Conservation (phyloP, 306 rosid species). For the Glycine latifolia region DNA sequence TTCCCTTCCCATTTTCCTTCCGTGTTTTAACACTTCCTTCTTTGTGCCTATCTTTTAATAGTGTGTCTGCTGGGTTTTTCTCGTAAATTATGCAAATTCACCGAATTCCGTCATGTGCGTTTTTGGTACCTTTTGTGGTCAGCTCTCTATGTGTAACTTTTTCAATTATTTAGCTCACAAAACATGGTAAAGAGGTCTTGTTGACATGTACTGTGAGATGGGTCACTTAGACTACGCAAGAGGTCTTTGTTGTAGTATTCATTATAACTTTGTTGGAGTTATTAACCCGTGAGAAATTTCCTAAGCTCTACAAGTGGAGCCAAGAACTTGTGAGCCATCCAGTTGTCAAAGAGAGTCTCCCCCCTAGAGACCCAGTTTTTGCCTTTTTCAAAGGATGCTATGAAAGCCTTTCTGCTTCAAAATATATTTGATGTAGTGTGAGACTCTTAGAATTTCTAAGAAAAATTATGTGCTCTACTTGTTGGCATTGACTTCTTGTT, state of each 20-base stretch:
- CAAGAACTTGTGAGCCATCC: conserved; percentile 46
- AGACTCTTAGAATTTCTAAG: background rate
- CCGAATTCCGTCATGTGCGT: too few species aligned
- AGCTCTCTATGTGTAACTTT: too few species aligned
- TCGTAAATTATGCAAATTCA: too few species aligned
- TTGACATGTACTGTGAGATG: too few species aligned
- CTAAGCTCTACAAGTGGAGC: conserved; percentile 56
- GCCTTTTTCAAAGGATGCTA: conserved; percentile 13
- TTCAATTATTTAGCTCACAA: too few species aligned
- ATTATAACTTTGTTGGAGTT: too few species aligned
- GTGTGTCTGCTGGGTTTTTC: too few species aligned
- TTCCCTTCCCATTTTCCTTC: conserved; percentile 32
- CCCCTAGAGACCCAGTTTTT: conserved; percentile 50
- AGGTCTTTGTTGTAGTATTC: too few species aligned
- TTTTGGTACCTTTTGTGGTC: too few species aligned
- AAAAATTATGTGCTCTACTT: background rate
- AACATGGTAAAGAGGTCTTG: too few species aligned
- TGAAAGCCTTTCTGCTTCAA: background rate
- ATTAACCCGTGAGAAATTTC: conserved; percentile 51
- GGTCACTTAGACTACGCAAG: too few species aligned
- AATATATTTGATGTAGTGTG: background rate
- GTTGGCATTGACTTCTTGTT: background rate
- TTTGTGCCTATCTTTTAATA: too few species aligned
- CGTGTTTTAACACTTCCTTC: background rate
- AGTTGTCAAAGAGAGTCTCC: conserved; percentile 47